phyloP scores from a whole-genome alignment of 176 grass and related monocot species.

The Metroxylon sagu region DNA sequence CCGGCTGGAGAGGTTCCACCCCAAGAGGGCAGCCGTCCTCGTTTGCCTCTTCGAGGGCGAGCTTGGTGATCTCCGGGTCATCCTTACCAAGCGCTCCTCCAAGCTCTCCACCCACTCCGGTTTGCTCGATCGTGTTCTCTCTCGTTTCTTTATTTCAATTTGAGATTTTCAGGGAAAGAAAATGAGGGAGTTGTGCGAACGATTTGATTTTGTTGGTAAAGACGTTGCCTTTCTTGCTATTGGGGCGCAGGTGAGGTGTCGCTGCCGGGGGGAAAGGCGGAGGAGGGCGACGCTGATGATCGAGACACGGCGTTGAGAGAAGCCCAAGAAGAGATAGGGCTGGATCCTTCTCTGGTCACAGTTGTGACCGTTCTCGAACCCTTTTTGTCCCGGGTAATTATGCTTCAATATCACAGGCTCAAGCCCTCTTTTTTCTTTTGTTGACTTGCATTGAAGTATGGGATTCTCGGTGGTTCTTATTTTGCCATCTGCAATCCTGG shows the following conservation, averaged over 20 bases:
- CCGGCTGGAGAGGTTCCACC: conserved; percentile 18
- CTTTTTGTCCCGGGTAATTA: conserved; percentile 48
- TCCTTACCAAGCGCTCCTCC: conserved; percentile 64
- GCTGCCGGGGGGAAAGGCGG: conserved; percentile 63
- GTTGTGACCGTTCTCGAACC: conserved; percentile 46
- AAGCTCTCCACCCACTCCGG: conserved; percentile 60
- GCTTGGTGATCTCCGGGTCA: conserved; percentile 46
- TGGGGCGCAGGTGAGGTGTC: conserved; percentile 49
- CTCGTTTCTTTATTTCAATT: neutral
- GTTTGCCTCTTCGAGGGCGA: conserved; percentile 51
- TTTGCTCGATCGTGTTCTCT: conserved; percentile 4
- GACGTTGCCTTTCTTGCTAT: neutral
- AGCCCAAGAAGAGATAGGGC: conserved; percentile 60
- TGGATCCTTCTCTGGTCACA: conserved; percentile 46
- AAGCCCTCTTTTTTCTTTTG: no score
- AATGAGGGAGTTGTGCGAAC: neutral
- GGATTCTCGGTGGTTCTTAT: no score
- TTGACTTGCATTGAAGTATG: no score
- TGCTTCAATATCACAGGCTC: neutral
- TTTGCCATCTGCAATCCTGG: no score
- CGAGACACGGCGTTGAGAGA: conserved; percentile 52
- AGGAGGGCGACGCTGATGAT: conserved; percentile 62
- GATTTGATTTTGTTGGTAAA: neutral
- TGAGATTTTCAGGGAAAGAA: neutral
- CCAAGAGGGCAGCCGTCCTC: conserved; percentile 47